Conservation (phyloP, 768 basidiomycete species). For the Mycena alexandri region DNA sequence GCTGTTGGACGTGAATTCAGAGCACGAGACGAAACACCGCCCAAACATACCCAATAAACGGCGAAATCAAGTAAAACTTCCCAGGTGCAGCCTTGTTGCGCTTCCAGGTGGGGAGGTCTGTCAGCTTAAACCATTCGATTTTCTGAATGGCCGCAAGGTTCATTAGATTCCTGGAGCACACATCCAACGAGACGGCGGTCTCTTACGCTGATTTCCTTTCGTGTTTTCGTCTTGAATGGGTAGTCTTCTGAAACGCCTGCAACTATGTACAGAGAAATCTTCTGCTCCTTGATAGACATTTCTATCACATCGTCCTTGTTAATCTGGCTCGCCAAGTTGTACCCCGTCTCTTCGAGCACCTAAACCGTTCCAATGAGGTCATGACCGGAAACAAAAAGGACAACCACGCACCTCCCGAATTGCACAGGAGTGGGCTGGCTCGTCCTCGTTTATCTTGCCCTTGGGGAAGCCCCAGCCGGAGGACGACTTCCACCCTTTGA, state of each 20-base stretch:
- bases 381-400: not conserved
- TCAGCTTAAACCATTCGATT: slow-evolving; percentile 95
- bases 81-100: slow-evolving; percentile 75
- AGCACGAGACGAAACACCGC: slow-evolving; percentile 11
- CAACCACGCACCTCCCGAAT: slow-evolving; percentile 82
- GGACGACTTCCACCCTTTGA: slow-evolving; percentile 97
- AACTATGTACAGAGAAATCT: slow-evolving; percentile 91
- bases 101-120: slow-evolving; percentile 94
- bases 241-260: slow-evolving; percentile 90
- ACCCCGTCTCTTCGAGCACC: slow-evolving; percentile 98
- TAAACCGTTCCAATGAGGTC: slow-evolving; percentile 48
- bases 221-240: slow-evolving; percentile 91
- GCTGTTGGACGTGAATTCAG: slow-evolving; percentile 47
- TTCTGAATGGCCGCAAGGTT: slow-evolving; percentile 63
- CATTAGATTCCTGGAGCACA: slow-evolving; percentile 36
- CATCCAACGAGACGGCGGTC: slow-evolving; percentile 20
- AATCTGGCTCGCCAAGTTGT: slow-evolving; percentile 81
- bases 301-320: slow-evolving; percentile 80
- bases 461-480: slow-evolving; percentile 99
- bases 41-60: slow-evolving; percentile 84
- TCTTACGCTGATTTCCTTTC: slow-evolving; percentile 97
- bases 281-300: slow-evolving; percentile 90
- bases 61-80: slow-evolving; percentile 95
- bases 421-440: slow-evolving; percentile 87
- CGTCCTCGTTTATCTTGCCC: slow-evolving; percentile 98